Base-by-base conservation (phyloP, 495 filamentous ascomycete genomes). In the Hypoxylon fragiforme region DNA sequence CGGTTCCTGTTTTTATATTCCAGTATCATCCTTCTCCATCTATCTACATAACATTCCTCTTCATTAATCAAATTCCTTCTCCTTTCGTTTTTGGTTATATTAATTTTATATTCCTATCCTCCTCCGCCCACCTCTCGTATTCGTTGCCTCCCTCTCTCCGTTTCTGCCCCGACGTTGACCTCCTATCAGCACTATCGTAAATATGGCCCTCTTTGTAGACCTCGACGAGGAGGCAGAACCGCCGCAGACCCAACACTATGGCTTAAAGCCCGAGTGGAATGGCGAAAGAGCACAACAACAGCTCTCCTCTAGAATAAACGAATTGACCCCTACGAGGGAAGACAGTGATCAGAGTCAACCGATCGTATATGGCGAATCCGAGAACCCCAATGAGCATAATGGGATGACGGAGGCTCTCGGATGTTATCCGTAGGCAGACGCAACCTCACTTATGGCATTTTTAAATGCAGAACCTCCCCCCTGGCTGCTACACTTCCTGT, bases 401-500 rank as follows among this genome's bases (percentile, higher is more conserved):
- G 76, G 77, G 46, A 85, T 92, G 74, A 87, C 89, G 22, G 79
- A 82, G 64, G 86, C 88, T 57, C 76, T 96, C 72, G 85, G 85
- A 59, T 94, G 90, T 74, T 96, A 96, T 80, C 91, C 91, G 91
- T 96, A 78, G 60, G 77, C 71, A 62, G 53, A 66, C 62, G 63
- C 50, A 53, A 51, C 44, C 57, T 61, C 57, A 51, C 57, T 56
- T 55, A 51, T 61, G 35, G 54, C 38, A 50, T 49, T 58, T 64
- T 49, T 53, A 34, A 32, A 45, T 45, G 44, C 59, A 45, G 51
- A 53, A 55, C 65, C 60, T 67, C 56, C 56, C 21, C 53, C 37
- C 31, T 21, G 36, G 32, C 45, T 54, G 18, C 50, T 50, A 50
- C 19, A 55, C 51, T 42, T 34, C 11, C 35, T 61, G 14, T 61